Percentiles rank a stretch among this genome's conserved stretches.
These are phyloP conservation scores for Fusarium redolens DNA, from an alignment of 2,329 filamentous ascomycete species.

Conservation along the genomic window DNA sequence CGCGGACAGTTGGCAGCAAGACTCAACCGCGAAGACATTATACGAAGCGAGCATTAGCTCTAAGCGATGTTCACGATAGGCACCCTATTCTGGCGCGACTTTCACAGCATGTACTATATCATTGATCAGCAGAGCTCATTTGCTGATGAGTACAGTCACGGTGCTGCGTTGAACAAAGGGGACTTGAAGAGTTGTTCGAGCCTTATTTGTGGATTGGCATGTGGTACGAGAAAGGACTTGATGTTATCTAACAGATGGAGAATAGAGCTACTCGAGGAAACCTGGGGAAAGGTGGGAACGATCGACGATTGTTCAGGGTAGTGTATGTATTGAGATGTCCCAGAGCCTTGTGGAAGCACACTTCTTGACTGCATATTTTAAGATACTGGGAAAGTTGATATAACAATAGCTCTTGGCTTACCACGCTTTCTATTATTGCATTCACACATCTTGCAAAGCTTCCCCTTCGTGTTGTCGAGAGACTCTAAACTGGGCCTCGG, in stretches of 20 bases:
- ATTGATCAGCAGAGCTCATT: neutral
- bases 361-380: neutral
- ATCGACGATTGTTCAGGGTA: neutral
- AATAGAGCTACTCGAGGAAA: rapidly evolving
- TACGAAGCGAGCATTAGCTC: neutral
- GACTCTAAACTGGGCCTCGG: slow-evolving; percentile 4
- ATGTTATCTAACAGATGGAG: neutral
- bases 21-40: neutral
- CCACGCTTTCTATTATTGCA: neutral
- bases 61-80: neutral
- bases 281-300: rapidly evolving
- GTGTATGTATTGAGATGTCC: too few species aligned
- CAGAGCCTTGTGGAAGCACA: neutral
- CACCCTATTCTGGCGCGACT: neutral
- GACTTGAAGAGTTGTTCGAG: neutral
- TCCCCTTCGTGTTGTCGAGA: neutral
- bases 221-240: neutral
- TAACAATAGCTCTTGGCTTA: neutral
- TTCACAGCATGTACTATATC: neutral
- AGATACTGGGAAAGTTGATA: neutral
- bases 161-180: slow-evolving; percentile 4
- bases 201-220: slow-evolving; percentile 9
- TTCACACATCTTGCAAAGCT: rapidly evolving
- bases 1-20: neutral
- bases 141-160: neutral